Evolutionary conservation across 192 early-diverging fungal species (phyloP).

Genomic region (Anaeromyces robustus): DNA sequence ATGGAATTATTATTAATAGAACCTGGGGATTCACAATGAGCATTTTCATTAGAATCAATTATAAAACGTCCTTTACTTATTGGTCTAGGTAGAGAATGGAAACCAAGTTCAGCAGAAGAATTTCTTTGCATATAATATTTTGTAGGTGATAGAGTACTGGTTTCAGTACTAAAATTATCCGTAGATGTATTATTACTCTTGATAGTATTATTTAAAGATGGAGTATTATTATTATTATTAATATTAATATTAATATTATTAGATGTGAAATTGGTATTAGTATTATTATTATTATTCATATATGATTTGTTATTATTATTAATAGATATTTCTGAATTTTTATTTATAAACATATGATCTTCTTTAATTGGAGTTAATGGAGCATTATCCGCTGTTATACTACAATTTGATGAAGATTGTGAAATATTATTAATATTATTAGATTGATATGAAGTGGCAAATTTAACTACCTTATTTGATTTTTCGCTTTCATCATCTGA

Average conservation of each 20-base stretch:
- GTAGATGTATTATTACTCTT: not conserved
- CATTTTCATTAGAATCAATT: not conserved
- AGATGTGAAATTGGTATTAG: too few relatives aligned
- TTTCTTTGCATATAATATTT: not conserved
- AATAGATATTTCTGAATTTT: not conserved
- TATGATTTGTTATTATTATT: not conserved
- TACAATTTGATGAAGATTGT: not conserved
- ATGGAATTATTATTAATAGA: not conserved
- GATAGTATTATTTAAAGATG: not conserved
- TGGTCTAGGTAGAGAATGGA: not conserved
- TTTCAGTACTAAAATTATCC: not conserved
- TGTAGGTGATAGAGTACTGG: not conserved
- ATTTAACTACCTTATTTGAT: not conserved
- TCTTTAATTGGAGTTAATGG: not conserved
- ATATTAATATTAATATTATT: not conserved
- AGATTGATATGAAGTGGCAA: not conserved
- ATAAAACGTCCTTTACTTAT: not conserved
- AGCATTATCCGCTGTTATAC: not conserved
- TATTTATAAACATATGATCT: not conserved
- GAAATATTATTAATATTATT: not conserved
- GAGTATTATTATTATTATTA: not conserved
- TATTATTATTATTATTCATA: not conserved
- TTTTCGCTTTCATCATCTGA: not conserved
- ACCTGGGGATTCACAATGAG: not conserved
- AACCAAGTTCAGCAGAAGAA: not conserved